A percentile compares a stretch with the other conserved stretches of the same genome.
These are phyloP conservation scores for Globisporangium barbulae DNA, from an alignment of 352 stramenopile genomes.

Conservation along the genomic window DNA sequence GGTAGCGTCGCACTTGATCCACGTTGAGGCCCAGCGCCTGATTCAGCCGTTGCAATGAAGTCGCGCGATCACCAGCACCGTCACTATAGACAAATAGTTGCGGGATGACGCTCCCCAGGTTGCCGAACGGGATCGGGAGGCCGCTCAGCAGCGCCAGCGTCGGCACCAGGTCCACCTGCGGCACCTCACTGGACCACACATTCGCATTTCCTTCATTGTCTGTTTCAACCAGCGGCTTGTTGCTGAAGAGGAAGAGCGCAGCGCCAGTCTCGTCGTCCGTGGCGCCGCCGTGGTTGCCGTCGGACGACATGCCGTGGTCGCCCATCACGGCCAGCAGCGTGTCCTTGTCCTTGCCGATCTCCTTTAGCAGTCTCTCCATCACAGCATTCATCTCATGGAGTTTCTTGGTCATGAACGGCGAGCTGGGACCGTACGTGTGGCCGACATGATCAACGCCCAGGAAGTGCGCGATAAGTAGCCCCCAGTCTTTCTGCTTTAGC, in stretches of 20 bases:
- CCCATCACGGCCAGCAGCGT: slow-evolving; percentile 93
- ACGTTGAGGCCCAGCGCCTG: slow-evolving; percentile 79
- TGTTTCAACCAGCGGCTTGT: slow-evolving; percentile 29
- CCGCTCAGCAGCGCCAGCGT: slow-evolving; percentile 93
- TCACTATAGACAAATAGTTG: slow-evolving; percentile 73
- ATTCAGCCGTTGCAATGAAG: slow-evolving; percentile 49
- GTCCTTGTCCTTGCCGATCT: slow-evolving; percentile 63
- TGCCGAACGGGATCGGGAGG: slow-evolving; percentile 95
- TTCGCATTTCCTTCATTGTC: slow-evolving; percentile 6
- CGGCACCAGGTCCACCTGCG: slow-evolving; percentile 96
- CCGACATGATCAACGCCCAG: slow-evolving; percentile 97
- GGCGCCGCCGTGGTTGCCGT: slow-evolving; percentile 97
- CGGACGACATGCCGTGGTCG: slow-evolving; percentile 98
- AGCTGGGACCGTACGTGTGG: slow-evolving; percentile 95
- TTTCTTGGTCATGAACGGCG: slow-evolving; percentile 93
- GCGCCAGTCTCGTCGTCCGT: slow-evolving; percentile 94
- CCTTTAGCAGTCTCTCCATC: slow-evolving; percentile 68
- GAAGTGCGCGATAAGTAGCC: slow-evolving; percentile 85
- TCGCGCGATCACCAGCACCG: background rate
- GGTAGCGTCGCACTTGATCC: slow-evolving; percentile 78
- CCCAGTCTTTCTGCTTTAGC: slow-evolving; percentile 63
- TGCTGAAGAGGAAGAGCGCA: slow-evolving; percentile 93
- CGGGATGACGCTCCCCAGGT: slow-evolving; percentile 92
- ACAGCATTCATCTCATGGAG: slow-evolving; percentile 95
- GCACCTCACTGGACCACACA: slow-evolving; percentile 42